These are phyloP conservation scores for Cynanchum wilfordii DNA, from an alignment of 257 asterid species.

Conservation along the genomic window DNA sequence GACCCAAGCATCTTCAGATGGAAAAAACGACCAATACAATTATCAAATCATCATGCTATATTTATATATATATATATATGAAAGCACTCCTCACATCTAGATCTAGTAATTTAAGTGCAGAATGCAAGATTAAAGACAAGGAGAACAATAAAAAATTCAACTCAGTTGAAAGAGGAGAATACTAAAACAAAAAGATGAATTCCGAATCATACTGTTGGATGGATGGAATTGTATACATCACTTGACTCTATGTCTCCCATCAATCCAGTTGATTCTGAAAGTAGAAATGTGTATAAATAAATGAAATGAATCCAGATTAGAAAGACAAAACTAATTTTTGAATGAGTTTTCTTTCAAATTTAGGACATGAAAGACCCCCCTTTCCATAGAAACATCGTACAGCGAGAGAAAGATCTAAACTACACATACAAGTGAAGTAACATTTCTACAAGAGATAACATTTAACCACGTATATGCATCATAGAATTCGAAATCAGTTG, in stretches of 20 bases:
- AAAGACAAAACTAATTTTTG: not conserved
- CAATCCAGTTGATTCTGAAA: conserved; percentile 4
- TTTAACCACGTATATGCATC: not conserved
- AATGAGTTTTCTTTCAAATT: not conserved
- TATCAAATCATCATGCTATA: not conserved
- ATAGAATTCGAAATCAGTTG: not conserved
- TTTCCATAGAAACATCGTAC: not conserved
- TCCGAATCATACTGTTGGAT: conserved; percentile 5
- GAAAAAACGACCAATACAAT: not conserved
- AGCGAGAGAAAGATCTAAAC: not conserved
- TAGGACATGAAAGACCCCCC: not conserved
- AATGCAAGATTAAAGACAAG: not conserved
- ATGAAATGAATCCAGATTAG: not conserved
- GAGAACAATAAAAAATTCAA: not conserved
- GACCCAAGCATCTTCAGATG: not conserved
- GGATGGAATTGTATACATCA: not conserved
- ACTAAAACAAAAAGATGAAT: not conserved
- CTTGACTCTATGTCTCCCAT: conserved; percentile 8
- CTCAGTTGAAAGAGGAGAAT: not conserved
- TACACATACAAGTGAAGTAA: not conserved
- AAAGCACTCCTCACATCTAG: not conserved
- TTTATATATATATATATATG: too few relatives aligned
- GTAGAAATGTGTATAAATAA: not conserved
- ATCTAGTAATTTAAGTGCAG: not conserved
- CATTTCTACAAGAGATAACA: not conserved